Percentiles rank a stretch among this genome's conserved stretches.
Evolutionary conservation across 345 rosid genomes (phyloP).

Genomic region (Cardamine resedifolia): DNA sequence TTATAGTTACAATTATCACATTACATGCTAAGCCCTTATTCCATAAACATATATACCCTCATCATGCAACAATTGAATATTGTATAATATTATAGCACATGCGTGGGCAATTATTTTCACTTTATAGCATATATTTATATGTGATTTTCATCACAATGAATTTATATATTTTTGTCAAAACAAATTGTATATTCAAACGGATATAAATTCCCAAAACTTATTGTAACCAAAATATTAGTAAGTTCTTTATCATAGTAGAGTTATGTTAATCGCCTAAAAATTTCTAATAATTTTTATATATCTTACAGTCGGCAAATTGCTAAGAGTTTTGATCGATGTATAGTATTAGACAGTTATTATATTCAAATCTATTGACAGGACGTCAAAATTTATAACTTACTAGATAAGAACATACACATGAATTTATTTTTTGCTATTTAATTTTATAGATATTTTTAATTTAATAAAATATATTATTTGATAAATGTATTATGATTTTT

Average conservation of each 20-base stretch:
- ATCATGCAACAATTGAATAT: constrained; percentile 24
- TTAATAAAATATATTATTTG: no score
- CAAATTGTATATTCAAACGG: background rate
- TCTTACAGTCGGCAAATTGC: background rate
- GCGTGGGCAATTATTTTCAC: constrained; percentile 26
- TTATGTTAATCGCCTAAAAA: background rate
- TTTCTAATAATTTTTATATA: no score
- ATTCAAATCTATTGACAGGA: background rate
- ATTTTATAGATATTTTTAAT: no score
- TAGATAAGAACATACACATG: no score
- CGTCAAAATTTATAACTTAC: background rate
- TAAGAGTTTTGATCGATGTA: background rate
- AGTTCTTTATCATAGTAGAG: background rate
- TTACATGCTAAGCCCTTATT: constrained; percentile 26
- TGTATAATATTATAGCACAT: constrained; percentile 32
- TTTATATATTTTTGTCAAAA: background rate
- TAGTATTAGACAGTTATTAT: background rate
- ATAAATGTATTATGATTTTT: no score
- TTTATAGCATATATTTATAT: background rate
- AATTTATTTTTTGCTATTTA: no score
- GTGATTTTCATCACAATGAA: background rate
- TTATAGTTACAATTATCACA: constrained; percentile 28
- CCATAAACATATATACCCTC: constrained; percentile 25
- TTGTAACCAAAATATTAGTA: background rate
- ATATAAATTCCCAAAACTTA: background rate